Percentiles rank a stretch among this genome's conserved stretches.
phyloP scores from a whole-genome alignment of 441 rosid genomes.

The Euphorbia celastroides region DNA sequence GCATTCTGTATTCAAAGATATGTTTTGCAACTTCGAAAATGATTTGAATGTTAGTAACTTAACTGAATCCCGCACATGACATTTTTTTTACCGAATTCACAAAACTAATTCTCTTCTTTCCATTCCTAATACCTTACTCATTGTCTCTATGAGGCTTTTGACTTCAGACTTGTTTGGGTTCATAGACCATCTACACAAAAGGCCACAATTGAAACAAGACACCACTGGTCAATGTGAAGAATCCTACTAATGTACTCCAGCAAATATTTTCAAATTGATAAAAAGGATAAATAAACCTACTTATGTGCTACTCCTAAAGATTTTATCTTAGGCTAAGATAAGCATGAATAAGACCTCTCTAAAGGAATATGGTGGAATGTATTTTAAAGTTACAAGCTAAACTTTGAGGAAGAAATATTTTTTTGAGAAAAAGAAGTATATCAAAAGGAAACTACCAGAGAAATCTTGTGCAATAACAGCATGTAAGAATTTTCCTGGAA shows the following conservation, averaged over 20 bases:
- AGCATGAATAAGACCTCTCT: neutral
- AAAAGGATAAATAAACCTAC: neutral
- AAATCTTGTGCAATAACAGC: conserved; percentile 45
- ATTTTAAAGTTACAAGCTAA: neutral
- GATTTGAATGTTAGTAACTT: neutral
- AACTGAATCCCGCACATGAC: neutral
- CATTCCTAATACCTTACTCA: neutral
- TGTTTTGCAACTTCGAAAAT: neutral
- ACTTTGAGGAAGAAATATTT: neutral
- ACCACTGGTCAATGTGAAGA: neutral
- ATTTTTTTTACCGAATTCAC: neutral
- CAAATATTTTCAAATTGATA: neutral
- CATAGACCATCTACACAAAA: neutral
- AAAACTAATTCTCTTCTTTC: neutral
- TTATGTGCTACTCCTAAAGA: neutral
- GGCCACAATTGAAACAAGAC: conserved; percentile 3
- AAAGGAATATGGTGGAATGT: conserved; percentile 1
- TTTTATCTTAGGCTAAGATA: neutral
- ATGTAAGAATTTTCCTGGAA: conserved; percentile 57
- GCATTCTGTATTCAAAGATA: neutral
- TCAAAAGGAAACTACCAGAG: conserved; percentile 31
- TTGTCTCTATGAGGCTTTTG: neutral
- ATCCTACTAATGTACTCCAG: neutral
- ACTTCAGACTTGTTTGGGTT: neutral
- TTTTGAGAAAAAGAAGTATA: conserved; percentile 5